A percentile compares a stretch with the other conserved stretches of the same genome.
Evolutionary conservation across 2,329 filamentous ascomycete species (phyloP).

Genomic region (Chalara sp.): DNA sequence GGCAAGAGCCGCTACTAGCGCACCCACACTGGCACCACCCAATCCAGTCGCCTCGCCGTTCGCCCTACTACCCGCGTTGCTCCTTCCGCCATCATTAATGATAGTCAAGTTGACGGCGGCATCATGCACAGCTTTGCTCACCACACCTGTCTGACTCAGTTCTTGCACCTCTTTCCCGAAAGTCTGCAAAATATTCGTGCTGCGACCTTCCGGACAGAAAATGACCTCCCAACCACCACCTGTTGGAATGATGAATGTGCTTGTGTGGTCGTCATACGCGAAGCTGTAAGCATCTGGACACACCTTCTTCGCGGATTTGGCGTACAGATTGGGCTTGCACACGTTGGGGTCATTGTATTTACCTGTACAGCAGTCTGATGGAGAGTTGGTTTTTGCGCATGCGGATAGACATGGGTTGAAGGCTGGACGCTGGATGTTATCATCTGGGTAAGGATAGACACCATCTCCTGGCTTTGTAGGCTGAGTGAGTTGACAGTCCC

Average conservation of each 20-base stretch:
- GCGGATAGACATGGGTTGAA: constrained; percentile 77
- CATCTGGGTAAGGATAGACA: constrained; percentile 75
- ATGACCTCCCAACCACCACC: constrained; percentile 74
- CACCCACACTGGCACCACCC: constrained; percentile 16
- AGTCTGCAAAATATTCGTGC: constrained; percentile 50
- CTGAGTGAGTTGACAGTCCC: constrained; percentile 63
- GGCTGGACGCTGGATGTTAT: constrained; percentile 59
- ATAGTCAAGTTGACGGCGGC: constrained; percentile 29
- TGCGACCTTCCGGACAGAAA: constrained; percentile 63
- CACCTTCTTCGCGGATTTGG: constrained; percentile 61
- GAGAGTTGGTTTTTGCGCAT: constrained; percentile 61
- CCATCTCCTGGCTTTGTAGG: constrained; percentile 67
- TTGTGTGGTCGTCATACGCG: constrained; percentile 53
- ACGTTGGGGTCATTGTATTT: constrained; percentile 53
- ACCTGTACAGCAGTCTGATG: constrained; percentile 71
- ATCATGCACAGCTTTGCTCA: constrained; percentile 29
- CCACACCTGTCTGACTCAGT: constrained; percentile 36
- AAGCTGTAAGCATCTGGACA: constrained; percentile 84
- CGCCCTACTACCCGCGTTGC: constrained; percentile 8
- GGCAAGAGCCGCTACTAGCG: constrained; percentile 22
- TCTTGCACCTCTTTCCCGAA: constrained; percentile 42
- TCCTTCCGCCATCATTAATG: constrained; percentile 15
- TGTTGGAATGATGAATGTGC: constrained; percentile 54
- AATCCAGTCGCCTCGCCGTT: constrained; percentile 6
- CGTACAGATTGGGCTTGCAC: constrained; percentile 64